These are phyloP conservation scores for Euphrasia arctica DNA, from an alignment of 305 asterid genomes.

Conservation along the genomic window DNA sequence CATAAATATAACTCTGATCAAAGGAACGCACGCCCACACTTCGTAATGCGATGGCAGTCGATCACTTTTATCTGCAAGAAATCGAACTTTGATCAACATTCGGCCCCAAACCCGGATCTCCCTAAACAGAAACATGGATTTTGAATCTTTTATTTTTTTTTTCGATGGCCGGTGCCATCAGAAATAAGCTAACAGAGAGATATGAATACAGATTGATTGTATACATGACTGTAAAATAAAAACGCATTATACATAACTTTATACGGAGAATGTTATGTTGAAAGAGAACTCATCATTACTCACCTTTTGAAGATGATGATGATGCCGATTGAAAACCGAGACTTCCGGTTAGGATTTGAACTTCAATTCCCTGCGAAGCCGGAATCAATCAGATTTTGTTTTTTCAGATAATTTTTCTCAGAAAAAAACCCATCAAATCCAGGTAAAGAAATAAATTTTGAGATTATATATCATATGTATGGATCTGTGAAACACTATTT, in stretches of 20 bases:
- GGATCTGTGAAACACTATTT: conserved; percentile 1
- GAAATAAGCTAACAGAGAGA: too few species aligned
- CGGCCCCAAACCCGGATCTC: conserved; percentile 29
- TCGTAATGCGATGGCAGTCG: neutral
- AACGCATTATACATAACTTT: neutral
- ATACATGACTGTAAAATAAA: neutral
- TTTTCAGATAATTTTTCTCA: neutral
- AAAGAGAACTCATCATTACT: neutral
- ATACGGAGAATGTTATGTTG: too few species aligned
- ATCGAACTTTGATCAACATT: conserved; percentile 46
- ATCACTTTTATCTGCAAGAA: conserved; percentile 45
- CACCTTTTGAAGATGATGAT: neutral
- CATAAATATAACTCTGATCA: conserved; percentile 28
- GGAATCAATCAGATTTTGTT: neutral
- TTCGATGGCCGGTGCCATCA: too few species aligned
- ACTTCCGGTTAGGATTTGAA: neutral
- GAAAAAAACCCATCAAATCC: neutral
- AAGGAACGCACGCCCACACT: neutral
- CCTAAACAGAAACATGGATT: conserved; percentile 34
- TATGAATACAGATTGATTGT: neutral
- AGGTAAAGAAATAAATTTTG: neutral
- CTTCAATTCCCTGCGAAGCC: neutral
- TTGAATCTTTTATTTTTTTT: neutral
- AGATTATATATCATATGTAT: neutral
- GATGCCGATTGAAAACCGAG: neutral